A percentile compares a stretch with the other conserved stretches of the same genome.
These are phyloP conservation scores for Coniochaeta sp. DNA, from an alignment of 2,329 filamentous ascomycete genomes.

Conservation along the genomic window DNA sequence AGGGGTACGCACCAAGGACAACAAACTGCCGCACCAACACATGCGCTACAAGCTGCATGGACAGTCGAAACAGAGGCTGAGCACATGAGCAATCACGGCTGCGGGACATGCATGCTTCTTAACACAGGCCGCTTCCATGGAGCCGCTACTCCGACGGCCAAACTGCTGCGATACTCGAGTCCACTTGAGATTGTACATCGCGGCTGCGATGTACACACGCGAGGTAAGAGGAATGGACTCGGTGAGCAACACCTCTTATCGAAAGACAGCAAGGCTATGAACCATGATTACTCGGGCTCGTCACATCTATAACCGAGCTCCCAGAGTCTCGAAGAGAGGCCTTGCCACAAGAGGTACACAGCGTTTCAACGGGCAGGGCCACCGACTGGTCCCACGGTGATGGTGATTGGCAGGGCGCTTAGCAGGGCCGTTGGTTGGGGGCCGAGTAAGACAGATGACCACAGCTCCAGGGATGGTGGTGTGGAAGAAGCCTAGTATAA, in stretches of 20 bases:
- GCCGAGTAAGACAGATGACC: neutral
- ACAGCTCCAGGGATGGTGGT: neutral
- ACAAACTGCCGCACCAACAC: neutral
- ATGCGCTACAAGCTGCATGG: neutral
- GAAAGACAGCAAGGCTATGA: neutral
- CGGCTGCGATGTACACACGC: neutral
- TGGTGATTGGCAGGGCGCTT: neutral
- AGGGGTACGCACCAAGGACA: neutral
- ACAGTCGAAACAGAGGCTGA: neutral
- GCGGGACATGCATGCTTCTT: neutral
- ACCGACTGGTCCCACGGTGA: neutral
- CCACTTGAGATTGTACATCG: neutral
- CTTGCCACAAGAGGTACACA: neutral
- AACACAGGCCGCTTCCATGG: neutral
- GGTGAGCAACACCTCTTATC: too few species aligned
- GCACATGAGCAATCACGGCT: neutral
- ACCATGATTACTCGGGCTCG: neutral
- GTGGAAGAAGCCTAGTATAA: neutral
- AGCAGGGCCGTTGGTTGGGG: neutral
- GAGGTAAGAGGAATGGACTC: too few species aligned
- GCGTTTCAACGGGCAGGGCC: neutral
- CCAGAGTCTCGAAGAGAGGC: neutral
- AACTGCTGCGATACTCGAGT: neutral
- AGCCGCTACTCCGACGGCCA: neutral
- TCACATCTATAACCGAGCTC: too few species aligned